Evolutionary conservation across 2,329 filamentous ascomycete species (phyloP).

Genomic region (Catunica adiposa): DNA sequence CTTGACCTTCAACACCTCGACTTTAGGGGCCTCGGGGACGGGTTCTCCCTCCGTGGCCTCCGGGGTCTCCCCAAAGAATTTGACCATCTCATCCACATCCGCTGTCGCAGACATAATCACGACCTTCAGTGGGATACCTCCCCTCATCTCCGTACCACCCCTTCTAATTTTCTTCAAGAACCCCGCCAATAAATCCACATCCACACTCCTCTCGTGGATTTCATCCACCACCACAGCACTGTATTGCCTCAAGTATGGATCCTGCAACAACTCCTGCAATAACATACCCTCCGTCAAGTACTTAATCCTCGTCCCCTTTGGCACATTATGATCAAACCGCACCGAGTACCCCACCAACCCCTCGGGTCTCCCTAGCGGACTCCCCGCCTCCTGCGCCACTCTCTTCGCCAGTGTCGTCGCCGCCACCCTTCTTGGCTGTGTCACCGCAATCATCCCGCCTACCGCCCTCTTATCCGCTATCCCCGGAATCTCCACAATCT

Average conservation of each 20-base stretch:
- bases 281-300: constrained; percentile 95
- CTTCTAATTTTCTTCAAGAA: constrained; percentile 67
- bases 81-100: constrained; percentile 57
- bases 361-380: constrained; percentile 27
- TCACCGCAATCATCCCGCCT: constrained; percentile 81
- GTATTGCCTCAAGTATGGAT: constrained; percentile 69
- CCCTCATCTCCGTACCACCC: constrained; percentile 44
- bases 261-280: constrained; percentile 77
- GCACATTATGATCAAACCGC: constrained; percentile 75
- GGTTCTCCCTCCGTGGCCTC: background rate
- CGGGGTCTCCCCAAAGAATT: constrained; percentile 40
- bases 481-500: constrained; percentile 25
- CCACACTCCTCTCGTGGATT: constrained; percentile 88
- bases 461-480: constrained; percentile 31
- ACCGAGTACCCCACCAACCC: constrained; percentile 76
- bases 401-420: constrained; percentile 80
- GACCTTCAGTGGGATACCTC: constrained; percentile 65
- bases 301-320: constrained; percentile 73
- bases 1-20: constrained; percentile 42
- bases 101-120: constrained; percentile 96
- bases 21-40: background rate
- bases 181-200: constrained; percentile 79
- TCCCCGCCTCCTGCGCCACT: constrained; percentile 61
- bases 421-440: constrained; percentile 82
- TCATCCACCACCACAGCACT: constrained; percentile 88